Evolutionary conservation across 495 filamentous ascomycete genomes (phyloP).

Genomic region (Penicillium paradoxum): DNA sequence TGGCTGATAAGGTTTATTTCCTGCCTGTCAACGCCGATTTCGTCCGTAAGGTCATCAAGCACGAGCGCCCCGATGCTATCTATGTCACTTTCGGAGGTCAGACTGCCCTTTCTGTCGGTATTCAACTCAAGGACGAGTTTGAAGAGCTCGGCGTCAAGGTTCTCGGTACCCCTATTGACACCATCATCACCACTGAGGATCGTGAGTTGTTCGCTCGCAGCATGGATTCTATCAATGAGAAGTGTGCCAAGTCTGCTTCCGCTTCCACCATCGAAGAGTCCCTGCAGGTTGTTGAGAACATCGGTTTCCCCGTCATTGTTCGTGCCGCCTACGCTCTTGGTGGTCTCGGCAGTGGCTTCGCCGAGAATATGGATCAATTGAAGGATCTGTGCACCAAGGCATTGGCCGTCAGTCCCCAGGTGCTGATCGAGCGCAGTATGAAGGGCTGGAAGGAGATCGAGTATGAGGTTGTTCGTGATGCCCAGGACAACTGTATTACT

Average conservation of each 20-base stretch:
- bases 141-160: conserved; percentile 85
- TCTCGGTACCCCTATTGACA: conserved; percentile 92
- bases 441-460: conserved; percentile 99
- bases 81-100: conserved; percentile 97
- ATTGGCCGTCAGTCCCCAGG: conserved; percentile 90
- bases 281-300: conserved; percentile 73
- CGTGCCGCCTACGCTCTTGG: conserved; percentile 94
- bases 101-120: conserved; percentile 90
- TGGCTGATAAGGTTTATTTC: conserved; percentile 98
- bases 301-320: conserved; percentile 95
- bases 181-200: conserved; percentile 97
- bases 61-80: conserved; percentile 92
- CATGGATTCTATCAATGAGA: conserved; percentile 98
- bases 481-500: conserved; percentile 96
- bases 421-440: conserved; percentile 96
- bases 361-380: conserved; percentile 81
- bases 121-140: conserved; percentile 95
- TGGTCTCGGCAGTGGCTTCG: conserved; percentile 93
- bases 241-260: conserved; percentile 94
- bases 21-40: conserved; percentile 94
- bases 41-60: conserved; percentile 93
- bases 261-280: conserved; percentile 85
- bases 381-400: conserved; percentile 91
- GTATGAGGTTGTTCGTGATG: conserved; percentile 96
- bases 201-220: conserved; percentile 93